Conservation (phyloP, 1,284 basidiomycete genomes). For the Naganishia sp. region DNA sequence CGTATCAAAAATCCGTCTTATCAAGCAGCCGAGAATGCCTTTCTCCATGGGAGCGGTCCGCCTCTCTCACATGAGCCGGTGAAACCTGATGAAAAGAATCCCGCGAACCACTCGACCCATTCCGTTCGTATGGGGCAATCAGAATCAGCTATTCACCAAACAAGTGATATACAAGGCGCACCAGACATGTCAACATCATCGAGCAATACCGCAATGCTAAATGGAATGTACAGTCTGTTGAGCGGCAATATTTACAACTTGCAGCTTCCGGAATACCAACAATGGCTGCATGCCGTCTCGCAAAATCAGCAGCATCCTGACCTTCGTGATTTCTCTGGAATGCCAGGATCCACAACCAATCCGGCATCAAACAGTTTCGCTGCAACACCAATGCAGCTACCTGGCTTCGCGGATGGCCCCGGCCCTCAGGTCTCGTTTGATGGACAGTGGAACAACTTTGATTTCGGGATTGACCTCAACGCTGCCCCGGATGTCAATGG, state of each 20-base stretch:
- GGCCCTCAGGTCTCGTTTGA: not conserved
- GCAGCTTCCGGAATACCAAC: constrained; percentile 24
- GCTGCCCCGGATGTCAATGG: constrained; percentile 27
- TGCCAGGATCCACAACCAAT: not conserved
- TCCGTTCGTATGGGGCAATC: too few species aligned
- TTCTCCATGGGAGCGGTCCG: too few species aligned
- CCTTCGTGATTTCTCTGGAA: not conserved
- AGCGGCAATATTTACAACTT: constrained; percentile 27
- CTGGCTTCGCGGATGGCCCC: not conserved
- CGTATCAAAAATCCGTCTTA: too few species aligned
- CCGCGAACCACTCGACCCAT: too few species aligned
- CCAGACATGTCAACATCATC: not conserved
- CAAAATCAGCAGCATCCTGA: constrained; percentile 9
- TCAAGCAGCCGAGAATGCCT: too few species aligned
- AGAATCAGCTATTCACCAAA: too few species aligned
- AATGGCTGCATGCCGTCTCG: constrained; percentile 16
- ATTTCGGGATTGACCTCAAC: constrained; percentile 25
- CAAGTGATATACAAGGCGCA: not conserved
- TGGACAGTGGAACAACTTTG: constrained; percentile 8
- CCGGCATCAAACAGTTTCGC: not conserved
- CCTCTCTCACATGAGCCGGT: too few species aligned
- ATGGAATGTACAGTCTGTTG: constrained; percentile 22
- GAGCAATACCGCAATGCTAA: constrained; percentile 13
- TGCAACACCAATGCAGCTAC: not conserved
- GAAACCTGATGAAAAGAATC: too few species aligned